Percentiles rank a stretch among this genome's conserved stretches.
Evolutionary conservation across 1,139 yeast species (phyloP).

Genomic region (Yamadazyma diddensiae): DNA sequence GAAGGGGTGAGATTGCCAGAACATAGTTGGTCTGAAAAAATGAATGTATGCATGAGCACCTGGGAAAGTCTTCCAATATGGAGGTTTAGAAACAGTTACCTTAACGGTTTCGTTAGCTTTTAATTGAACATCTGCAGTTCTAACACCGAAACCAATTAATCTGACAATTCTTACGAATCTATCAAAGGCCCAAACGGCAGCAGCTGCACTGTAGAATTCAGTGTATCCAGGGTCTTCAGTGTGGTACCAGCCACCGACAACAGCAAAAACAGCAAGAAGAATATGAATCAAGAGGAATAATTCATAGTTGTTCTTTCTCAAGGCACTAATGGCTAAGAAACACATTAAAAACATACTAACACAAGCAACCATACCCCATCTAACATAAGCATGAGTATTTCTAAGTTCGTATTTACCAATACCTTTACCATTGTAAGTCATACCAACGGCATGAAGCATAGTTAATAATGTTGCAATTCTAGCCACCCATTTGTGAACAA

Average conservation of each 20-base stretch:
- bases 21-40: conserved; percentile 38
- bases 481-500: conserved; percentile 66
- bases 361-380: conserved; percentile 56
- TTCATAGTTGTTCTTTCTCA: conserved; percentile 64
- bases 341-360: conserved; percentile 38
- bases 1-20: conserved; percentile 61
- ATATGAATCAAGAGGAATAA: conserved; percentile 59
- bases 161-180: conserved; percentile 52
- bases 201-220: conserved; percentile 49
- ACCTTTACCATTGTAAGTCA: conserved; percentile 35
- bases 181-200: conserved; percentile 65
- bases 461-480: conserved; percentile 45
- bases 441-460: conserved; percentile 51
- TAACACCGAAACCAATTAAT: conserved; percentile 46
- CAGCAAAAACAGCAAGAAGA: conserved; percentile 51
- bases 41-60: conserved; percentile 39
- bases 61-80: conserved; percentile 39
- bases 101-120: conserved; percentile 45
- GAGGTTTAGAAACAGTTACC: conserved; percentile 33
- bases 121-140: conserved; percentile 46
- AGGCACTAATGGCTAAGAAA: conserved; percentile 45
- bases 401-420: conserved; percentile 35
- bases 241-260: conserved; percentile 63
- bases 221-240: conserved; percentile 41
- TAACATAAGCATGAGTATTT: conserved; percentile 35